A percentile compares a stretch with the other conserved stretches of the same genome.
Conservation (phyloP, 345 rosid genomes). For the Eucalyptus victrix region DNA sequence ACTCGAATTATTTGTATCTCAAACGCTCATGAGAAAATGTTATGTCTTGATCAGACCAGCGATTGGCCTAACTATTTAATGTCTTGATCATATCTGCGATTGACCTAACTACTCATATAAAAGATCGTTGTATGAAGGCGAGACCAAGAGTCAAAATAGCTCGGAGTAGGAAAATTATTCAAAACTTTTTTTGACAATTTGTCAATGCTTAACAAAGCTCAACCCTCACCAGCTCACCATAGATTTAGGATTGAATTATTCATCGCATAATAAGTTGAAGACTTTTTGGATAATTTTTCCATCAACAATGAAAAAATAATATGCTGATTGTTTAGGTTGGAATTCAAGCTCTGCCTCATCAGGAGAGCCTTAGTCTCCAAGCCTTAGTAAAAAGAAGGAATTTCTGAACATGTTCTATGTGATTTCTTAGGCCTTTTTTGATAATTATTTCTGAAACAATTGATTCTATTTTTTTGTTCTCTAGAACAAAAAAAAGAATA, state of each 20-base stretch:
- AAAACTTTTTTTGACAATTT: background rate
- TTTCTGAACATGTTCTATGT: background rate
- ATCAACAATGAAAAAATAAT: accelerated
- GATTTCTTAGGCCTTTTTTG: background rate
- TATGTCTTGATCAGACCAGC: background rate
- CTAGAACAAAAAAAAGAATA: too few relatives aligned
- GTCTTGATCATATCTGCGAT: background rate
- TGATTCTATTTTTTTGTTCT: too few relatives aligned
- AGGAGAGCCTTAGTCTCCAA: background rate
- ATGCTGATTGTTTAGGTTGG: background rate
- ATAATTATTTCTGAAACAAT: accelerated
- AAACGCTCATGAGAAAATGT: background rate
- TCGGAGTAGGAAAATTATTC: background rate
- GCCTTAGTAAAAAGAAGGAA: too few relatives aligned
- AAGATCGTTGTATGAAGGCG: background rate
- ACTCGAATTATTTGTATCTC: background rate
- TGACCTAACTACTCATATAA: background rate
- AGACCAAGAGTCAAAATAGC: background rate
- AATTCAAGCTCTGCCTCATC: background rate
- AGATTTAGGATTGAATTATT: background rate
- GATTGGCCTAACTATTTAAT: background rate
- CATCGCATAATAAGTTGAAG: accelerated
- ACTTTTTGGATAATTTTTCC: background rate
- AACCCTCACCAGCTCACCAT: accelerated
- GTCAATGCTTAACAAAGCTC: too few relatives aligned